Percentiles rank a stretch among this genome's conserved stretches.
Conservation (phyloP, 805 yeast species). For the Candida yuanshanica region DNA sequence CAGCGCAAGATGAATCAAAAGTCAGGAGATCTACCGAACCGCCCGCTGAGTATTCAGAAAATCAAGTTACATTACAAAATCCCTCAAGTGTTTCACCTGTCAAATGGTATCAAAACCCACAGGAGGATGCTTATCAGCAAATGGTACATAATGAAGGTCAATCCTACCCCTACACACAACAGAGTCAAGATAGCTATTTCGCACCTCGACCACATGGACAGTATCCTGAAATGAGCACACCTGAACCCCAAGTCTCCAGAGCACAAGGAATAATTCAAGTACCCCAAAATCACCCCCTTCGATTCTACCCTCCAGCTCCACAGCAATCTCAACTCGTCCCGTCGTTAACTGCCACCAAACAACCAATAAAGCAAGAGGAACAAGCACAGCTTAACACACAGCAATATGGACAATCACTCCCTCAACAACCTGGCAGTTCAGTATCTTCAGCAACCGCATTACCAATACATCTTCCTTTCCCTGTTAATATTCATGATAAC, state of each 20-base stretch:
- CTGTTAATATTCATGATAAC: slow-evolving; percentile 10
- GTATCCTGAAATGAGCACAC: no score
- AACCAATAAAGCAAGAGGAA: no score
- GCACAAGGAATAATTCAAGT: no score
- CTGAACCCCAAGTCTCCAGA: no score
- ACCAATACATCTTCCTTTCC: slow-evolving; percentile 17
- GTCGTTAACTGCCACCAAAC: no score
- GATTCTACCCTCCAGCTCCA: background rate
- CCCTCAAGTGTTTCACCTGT: no score
- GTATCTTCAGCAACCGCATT: slow-evolving; percentile 11
- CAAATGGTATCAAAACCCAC: slow-evolving; percentile 1
- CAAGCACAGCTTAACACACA: background rate
- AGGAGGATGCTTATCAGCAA: background rate
- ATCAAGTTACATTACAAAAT: no score
- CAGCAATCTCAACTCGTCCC: background rate
- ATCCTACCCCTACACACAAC: background rate
- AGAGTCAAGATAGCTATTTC: background rate
- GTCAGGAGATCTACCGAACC: no score
- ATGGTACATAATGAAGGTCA: background rate
- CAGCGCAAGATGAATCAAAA: background rate
- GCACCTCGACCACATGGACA: background rate
- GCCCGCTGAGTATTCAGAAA: no score
- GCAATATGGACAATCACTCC: background rate
- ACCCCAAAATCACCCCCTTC: no score
- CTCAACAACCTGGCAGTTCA: background rate